Evolutionary conservation across 768 basidiomycete genomes (phyloP), one percentile per base, ranked within the genome.

Genomic region (Lentinula detonsa): DNA sequence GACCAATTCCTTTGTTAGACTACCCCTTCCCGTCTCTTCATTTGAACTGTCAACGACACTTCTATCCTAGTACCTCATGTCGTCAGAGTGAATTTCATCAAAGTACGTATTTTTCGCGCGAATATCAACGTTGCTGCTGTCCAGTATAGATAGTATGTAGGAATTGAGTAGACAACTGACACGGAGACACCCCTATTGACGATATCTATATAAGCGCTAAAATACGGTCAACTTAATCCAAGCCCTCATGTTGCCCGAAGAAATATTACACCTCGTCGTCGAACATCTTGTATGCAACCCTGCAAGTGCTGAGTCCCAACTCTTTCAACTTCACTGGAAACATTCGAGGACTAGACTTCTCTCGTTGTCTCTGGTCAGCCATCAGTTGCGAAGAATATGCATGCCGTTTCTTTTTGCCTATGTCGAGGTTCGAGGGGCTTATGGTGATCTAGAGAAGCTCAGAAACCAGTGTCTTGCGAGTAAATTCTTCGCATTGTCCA

Each of bases 381-480:
- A n/a, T 28, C 55, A 56, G 28, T n/a, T 56, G 4, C 39, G 55
- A 43, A 56, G 55, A 56, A 56, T 56, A 40, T 56, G 55, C 39
- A 56, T 42, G 55, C 55, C 55, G 9, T 42, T 56, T 33, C 55
- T 56, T 21, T 56, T 56, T 31, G 55, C 55, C 16, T 56, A 56
- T 23, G 40, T 56, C 55, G 55, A 56, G 55, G 40, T 56, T 43
- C 18, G 40, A 40, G 55, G 55, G 3, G 39, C 40, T 39, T 33
- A 56, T 33, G 55, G 55, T 16, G 55, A 56, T 43, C 23, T 56
- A 13, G 18, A 40, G 21, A 56, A 56, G 40, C 55, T 56, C 4
- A 43, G 11, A 42, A 8, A 31, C 10, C 40, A 33, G 15, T 56
- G 55, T 33, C 23, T 16, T 8, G 11, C 1, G 5, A 56, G 23